Base-by-base conservation (phyloP, 441 rosid species). In the Euphorbia celastroides region DNA sequence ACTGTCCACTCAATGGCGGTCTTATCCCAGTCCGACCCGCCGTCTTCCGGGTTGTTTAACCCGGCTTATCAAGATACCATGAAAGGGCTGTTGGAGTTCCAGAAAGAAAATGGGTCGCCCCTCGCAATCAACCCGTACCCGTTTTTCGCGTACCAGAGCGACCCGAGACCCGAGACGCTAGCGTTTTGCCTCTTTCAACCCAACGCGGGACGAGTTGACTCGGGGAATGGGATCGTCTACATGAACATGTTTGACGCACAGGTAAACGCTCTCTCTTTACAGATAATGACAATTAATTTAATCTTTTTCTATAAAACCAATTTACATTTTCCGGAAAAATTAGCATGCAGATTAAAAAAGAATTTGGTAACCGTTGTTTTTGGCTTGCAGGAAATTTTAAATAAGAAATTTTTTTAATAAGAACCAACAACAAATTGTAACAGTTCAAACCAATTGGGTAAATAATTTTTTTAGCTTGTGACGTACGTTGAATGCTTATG, bases 201-300 rank as follows among this genome's bases (percentile, higher is more conserved):
- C 65, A 93, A 91, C 79, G 57, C 99, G 4, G 97, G 99, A 26
- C 93, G 97, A 51, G 80, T 87, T 27, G 99, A 93, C 80, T 54
- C 82, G 28, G 88, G 85, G 0, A 85, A 79, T 11, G 97, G 99
- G 16, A 89, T 84, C 74, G 81, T 65, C 72, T 93, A 93, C 88
- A 86, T 78, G 93, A 93, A 88, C 87, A 93, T 93, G 99, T 93
- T 93, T 52, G 97, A 93, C 32, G 99, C 99, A 17, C 99, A 93
- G 96, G 99, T 89, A 26, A 54, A 3, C 57, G 31, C 42, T 23
- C n/a, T 12, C 5, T 46, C 2, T 17, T 14, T 46, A 0, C 17
- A 44, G 50, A 12, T 12, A 44, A 44, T 44, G 50, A 12, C 1
- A 44, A 44, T 10, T 46, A 13, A 2, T 17, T 36, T 34, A 34